Conservation (phyloP, 805 yeast genomes). For the Wickerhamomyces sydowiorum region DNA sequence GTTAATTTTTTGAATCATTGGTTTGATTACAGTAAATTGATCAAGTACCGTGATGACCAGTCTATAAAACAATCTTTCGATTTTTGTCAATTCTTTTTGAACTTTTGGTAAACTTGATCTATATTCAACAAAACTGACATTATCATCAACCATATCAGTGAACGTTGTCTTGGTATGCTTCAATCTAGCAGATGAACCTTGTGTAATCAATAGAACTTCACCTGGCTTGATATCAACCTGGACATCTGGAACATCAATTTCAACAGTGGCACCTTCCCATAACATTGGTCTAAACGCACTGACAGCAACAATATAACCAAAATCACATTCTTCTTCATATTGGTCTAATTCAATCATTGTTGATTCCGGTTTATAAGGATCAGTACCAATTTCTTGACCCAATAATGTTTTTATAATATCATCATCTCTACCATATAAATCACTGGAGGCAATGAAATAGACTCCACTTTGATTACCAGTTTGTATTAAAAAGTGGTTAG, state of each 20-base stretch:
- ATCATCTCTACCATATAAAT: slow-evolving; percentile 32
- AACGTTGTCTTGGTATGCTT: slow-evolving; percentile 52
- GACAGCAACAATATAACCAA: slow-evolving; percentile 64
- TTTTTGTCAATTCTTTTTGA: slow-evolving; percentile 63
- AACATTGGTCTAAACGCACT: slow-evolving; percentile 80
- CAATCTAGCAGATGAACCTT: slow-evolving; percentile 58
- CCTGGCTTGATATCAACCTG: slow-evolving; percentile 59
- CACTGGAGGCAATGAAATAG: slow-evolving; percentile 69
- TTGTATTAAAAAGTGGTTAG: slow-evolving; percentile 72
- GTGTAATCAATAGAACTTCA: slow-evolving; percentile 59
- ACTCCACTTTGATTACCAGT: slow-evolving; percentile 71
- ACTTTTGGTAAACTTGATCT: slow-evolving; percentile 69
- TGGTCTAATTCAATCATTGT: slow-evolving; percentile 15
- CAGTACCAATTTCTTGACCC: slow-evolving; percentile 47
- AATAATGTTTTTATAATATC: slow-evolving; percentile 39
- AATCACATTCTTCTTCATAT: slow-evolving; percentile 24
- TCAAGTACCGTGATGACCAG: slow-evolving; percentile 62
- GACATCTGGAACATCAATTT: slow-evolving; percentile 36
- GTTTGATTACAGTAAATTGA: slow-evolving; percentile 45
- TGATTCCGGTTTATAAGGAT: slow-evolving; percentile 27
- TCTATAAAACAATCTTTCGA: slow-evolving; percentile 61
- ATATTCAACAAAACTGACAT: slow-evolving; percentile 50
- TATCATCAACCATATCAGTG: slow-evolving; percentile 49
- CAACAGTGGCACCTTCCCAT: slow-evolving; percentile 81
- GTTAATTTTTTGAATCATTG: slow-evolving; percentile 49